Conservation (phyloP, 2,329 filamentous ascomycete species). For the Fonsecaea erecta region DNA sequence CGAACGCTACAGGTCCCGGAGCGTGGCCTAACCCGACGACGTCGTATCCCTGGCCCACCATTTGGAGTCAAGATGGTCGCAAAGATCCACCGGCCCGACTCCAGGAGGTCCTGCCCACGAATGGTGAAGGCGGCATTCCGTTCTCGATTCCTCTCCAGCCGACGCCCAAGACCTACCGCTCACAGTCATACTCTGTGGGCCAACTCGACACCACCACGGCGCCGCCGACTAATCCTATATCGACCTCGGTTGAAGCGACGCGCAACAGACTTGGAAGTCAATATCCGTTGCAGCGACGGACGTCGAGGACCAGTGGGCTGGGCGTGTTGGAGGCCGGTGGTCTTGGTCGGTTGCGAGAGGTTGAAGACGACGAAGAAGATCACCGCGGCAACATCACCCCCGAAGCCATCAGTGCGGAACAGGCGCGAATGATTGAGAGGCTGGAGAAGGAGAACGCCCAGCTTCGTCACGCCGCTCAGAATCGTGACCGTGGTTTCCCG, state of each 20-base stretch:
- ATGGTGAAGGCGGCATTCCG: slow-evolving; percentile 66
- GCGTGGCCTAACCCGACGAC: slow-evolving; percentile 33
- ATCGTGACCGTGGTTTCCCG: slow-evolving; percentile 50
- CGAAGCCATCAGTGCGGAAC: slow-evolving; percentile 47
- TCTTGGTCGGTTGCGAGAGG: slow-evolving; percentile 54
- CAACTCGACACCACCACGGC: slow-evolving; percentile 66
- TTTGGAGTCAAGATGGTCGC: slow-evolving; percentile 75
- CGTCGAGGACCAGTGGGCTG: slow-evolving; percentile 63
- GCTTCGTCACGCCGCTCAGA: slow-evolving; percentile 50
- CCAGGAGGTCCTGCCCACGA: slow-evolving; percentile 73
- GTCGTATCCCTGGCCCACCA: slow-evolving; percentile 67
- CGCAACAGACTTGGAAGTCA: slow-evolving; percentile 51
- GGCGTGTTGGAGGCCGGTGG: slow-evolving; percentile 53
- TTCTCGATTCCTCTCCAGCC: slow-evolving; percentile 88
- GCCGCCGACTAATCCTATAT: slow-evolving; percentile 39
- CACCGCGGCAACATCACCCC: slow-evolving; percentile 38
- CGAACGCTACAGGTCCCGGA: slow-evolving; percentile 24
- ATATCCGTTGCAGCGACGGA: slow-evolving; percentile 76
- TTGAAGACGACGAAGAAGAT: slow-evolving; percentile 53
- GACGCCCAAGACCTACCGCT: slow-evolving; percentile 89
- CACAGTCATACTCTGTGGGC: slow-evolving; percentile 94
- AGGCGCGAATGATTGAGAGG: slow-evolving; percentile 53
- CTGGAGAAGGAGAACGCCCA: slow-evolving; percentile 54
- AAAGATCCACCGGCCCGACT: slow-evolving; percentile 77
- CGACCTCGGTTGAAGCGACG: slow-evolving; percentile 40